A percentile compares a stretch with the other conserved stretches of the same genome.
Evolutionary conservation across 139 green algal species (phyloP).

Genomic region (Penium margaritaceum): DNA sequence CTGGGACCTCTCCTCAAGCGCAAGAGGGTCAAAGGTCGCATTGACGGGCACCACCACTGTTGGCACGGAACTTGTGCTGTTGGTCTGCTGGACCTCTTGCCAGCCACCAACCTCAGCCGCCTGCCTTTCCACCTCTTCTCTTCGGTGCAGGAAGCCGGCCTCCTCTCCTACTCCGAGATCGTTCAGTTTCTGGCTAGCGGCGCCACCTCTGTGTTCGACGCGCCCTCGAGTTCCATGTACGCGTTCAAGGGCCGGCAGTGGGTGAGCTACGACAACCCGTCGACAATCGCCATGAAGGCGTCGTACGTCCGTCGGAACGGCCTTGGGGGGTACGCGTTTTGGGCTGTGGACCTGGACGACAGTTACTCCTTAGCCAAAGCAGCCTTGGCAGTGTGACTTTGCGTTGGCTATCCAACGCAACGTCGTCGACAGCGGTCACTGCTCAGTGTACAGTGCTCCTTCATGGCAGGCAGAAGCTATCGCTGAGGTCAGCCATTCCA

Average conservation of each 20-base stretch:
- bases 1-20: background rate
- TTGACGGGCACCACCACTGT: no score
- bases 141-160: background rate
- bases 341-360: background rate
- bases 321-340: background rate
- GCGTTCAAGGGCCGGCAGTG: slow-evolving; percentile 19
- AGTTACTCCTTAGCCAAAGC: background rate
- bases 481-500: no score
- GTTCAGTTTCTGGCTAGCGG: background rate
- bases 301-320: background rate
- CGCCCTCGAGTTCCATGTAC: background rate
- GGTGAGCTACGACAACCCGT: slow-evolving; percentile 23
- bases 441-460: no score
- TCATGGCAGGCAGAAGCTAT: no score
- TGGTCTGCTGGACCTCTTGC: background rate
- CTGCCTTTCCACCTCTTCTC: background rate
- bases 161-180: slow-evolving; percentile 8
- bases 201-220: background rate
- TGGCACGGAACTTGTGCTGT: background rate
- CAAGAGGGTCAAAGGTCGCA: no score
- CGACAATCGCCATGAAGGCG: background rate
- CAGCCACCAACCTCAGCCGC: background rate
- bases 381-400: no score
- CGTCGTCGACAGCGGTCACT: no score
- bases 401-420: no score